These are phyloP conservation scores for Parastagonospora nodorum DNA, from an alignment of 2,329 filamentous ascomycete species.

Conservation along the genomic window DNA sequence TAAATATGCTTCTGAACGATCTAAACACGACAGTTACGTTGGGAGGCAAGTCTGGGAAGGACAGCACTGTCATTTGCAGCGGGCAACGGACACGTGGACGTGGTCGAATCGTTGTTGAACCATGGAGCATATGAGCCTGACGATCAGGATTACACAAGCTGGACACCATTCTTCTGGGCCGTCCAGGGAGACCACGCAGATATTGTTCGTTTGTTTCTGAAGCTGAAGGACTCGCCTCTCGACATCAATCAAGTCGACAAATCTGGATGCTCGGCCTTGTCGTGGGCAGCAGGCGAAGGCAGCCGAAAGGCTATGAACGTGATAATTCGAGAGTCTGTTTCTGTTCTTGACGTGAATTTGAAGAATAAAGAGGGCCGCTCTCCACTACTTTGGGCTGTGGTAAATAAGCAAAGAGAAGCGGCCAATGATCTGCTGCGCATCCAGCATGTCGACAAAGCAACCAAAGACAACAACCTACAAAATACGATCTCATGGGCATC, in stretches of 20 bases:
- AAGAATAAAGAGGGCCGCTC: too few relatives aligned
- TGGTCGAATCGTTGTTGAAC: conserved; percentile 32
- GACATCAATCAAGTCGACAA: conserved; percentile 41
- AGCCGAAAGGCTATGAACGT: too few relatives aligned
- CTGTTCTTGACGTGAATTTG: too few relatives aligned
- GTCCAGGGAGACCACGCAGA: conserved; percentile 28
- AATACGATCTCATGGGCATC: too few relatives aligned
- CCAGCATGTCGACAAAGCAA: too few relatives aligned
- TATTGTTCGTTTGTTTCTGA: conserved; percentile 28
- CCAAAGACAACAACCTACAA: too few relatives aligned
- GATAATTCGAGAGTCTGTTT: too few relatives aligned
- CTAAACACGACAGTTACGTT: conserved; percentile 28
- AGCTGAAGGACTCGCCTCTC: conserved; percentile 20
- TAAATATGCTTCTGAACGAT: conserved; percentile 27
- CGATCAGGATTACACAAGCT: conserved; percentile 27
- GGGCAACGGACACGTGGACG: conserved; percentile 35
- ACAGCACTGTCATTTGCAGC: conserved; percentile 44
- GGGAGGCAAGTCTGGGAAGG: conserved; percentile 24
- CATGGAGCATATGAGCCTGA: conserved; percentile 20
- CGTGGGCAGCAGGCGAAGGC: conserved; percentile 44
- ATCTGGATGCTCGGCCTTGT: conserved; percentile 38
- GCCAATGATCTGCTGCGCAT: too few relatives aligned
- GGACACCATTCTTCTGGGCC: conserved; percentile 44
- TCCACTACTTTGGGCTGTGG: too few relatives aligned
- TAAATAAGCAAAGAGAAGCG: too few relatives aligned